Conservation (phyloP, 306 rosid genomes). For the Leucaena leucocephala region DNA sequence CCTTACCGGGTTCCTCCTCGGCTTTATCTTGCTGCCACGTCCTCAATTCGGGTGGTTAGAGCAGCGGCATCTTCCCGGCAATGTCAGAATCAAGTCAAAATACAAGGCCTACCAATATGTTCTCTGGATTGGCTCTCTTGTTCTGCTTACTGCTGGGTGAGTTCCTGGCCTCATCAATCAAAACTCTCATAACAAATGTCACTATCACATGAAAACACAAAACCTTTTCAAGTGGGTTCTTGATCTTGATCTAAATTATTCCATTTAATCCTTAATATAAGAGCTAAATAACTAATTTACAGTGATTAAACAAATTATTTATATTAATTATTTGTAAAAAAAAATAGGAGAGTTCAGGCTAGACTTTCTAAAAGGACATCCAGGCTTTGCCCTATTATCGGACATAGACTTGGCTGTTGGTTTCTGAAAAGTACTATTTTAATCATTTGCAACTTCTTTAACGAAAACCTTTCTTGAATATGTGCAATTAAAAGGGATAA, state of each 20-base stretch:
- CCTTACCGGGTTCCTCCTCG: constrained; percentile 70
- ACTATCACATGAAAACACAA: background rate
- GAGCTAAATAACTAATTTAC: too few species aligned
- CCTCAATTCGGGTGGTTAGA: constrained; percentile 75
- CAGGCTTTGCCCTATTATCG: too few species aligned
- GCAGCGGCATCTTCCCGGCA: constrained; percentile 49
- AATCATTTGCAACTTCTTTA: too few species aligned
- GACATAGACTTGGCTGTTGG: too few species aligned
- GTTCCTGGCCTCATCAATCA: constrained; percentile 26
- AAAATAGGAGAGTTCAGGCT: too few species aligned
- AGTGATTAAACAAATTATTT: too few species aligned
- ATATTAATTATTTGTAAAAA: too few species aligned
- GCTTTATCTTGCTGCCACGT: constrained; percentile 77
- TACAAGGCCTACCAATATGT: constrained; percentile 74
- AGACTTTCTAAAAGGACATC: too few species aligned
- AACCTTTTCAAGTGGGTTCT: background rate
- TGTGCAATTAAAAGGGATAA: too few species aligned
- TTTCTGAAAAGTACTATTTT: too few species aligned
- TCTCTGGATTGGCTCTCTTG: constrained; percentile 57
- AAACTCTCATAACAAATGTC: background rate
- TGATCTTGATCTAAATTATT: background rate
- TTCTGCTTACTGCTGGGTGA: constrained; percentile 69
- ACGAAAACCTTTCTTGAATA: too few species aligned
- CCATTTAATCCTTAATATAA: too few species aligned
- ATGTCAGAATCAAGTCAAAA: constrained; percentile 59